These are phyloP conservation scores for Tylopilus sp. DNA, from an alignment of 768 basidiomycete genomes.

Conservation along the genomic window DNA sequence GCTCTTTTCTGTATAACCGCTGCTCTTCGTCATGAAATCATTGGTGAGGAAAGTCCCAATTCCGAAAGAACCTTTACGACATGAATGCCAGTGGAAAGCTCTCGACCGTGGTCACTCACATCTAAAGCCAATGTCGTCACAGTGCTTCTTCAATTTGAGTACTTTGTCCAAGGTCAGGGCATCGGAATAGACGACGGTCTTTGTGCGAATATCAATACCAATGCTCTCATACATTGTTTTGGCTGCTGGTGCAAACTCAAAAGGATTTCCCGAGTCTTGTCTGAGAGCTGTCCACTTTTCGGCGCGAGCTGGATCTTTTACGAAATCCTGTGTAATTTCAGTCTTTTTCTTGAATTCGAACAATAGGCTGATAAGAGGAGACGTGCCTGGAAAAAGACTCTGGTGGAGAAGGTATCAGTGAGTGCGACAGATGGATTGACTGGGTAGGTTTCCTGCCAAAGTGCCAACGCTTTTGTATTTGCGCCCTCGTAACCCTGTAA, in stretches of 20 bases:
- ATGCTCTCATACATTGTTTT: constrained; percentile 68
- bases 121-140: constrained; percentile 67
- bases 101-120: constrained; percentile 34
- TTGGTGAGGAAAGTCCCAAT: constrained; percentile 93
- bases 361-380: background rate
- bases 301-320: constrained; percentile 53
- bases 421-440: constrained; percentile 65
- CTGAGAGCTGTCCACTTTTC: constrained; percentile 77
- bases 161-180: constrained; percentile 69
- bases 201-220: constrained; percentile 62
- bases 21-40: constrained; percentile 60
- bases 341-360: background rate
- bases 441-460: constrained; percentile 81
- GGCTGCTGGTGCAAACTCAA: constrained; percentile 71
- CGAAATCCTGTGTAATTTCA: constrained; percentile 48
- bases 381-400: constrained; percentile 74
- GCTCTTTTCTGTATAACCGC: constrained; percentile 54
- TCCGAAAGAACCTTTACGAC: constrained; percentile 71
- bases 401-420: constrained; percentile 93
- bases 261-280: constrained; percentile 93
- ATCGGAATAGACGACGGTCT: constrained; percentile 84
- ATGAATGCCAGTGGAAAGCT: background rate
- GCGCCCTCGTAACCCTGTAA: constrained; percentile 76
- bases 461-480: constrained; percentile 68
- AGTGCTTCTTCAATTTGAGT: constrained; percentile 64